Evolutionary conservation across 495 filamentous ascomycete species (phyloP).

Genomic region (Aspergillus saccharolyticus): DNA sequence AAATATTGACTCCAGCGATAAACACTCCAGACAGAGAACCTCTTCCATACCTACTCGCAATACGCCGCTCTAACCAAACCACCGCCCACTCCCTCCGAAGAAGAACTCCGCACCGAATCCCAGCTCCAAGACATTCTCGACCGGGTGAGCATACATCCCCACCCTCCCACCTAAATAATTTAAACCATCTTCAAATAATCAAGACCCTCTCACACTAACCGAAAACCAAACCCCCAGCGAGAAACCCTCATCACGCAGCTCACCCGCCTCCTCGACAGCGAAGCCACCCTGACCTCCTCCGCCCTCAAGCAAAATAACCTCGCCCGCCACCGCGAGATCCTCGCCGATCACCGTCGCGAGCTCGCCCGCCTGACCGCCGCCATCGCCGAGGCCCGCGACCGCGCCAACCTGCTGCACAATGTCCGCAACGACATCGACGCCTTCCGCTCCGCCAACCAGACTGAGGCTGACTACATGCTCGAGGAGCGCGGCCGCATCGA

Average conservation of each 20-base stretch:
- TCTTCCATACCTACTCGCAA: constrained; percentile 94
- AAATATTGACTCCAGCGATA: no score
- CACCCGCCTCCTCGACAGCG: constrained; percentile 84
- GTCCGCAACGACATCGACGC: constrained; percentile 89
- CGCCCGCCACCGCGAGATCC: constrained; percentile 82
- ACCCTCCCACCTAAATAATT: not conserved
- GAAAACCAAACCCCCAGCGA: constrained; percentile 48
- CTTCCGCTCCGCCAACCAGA: constrained; percentile 74
- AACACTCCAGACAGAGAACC: constrained; percentile 92
- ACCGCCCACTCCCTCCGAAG: constrained; percentile 75
- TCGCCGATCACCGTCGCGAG: constrained; percentile 81
- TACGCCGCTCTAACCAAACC: constrained; percentile 79
- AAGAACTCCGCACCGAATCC: constrained; percentile 72
- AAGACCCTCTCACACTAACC: not conserved
- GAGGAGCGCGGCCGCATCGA: constrained; percentile 83
- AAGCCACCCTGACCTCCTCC: constrained; percentile 81
- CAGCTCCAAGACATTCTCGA: constrained; percentile 83
- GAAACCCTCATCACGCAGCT: constrained; percentile 79
- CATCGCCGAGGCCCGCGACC: constrained; percentile 70
- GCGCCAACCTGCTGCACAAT: constrained; percentile 84
- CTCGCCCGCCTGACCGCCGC: constrained; percentile 62
- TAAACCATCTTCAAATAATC: no score
- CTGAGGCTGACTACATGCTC: constrained; percentile 95
- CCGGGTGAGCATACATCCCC: constrained; percentile 15
- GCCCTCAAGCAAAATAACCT: constrained; percentile 94